These are phyloP conservation scores for Colletotrichum sp. DNA, from an alignment of 2,329 filamentous ascomycete species.

Conservation along the genomic window DNA sequence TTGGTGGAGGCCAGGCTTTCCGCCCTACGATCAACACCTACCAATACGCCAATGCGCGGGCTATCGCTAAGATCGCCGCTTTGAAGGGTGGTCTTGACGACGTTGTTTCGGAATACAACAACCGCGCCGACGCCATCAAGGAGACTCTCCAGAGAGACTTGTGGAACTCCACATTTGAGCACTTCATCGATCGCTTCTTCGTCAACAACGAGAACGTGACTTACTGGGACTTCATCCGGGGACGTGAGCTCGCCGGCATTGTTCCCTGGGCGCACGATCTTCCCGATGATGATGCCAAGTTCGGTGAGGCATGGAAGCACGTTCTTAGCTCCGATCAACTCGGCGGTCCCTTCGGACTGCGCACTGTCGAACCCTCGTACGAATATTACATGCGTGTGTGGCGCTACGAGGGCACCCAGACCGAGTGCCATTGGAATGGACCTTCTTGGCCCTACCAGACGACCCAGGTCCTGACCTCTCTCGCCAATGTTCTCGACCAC, in stretches of 20 bases:
- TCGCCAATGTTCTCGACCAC: slow-evolving; percentile 37
- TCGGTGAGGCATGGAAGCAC: slow-evolving; percentile 33
- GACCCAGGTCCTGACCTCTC: slow-evolving; percentile 42
- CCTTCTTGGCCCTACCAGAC: slow-evolving; percentile 52
- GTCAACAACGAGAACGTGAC: slow-evolving; percentile 39
- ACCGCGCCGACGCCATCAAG: slow-evolving; percentile 37
- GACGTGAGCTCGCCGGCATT: slow-evolving; percentile 44
- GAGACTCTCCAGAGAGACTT: slow-evolving; percentile 36
- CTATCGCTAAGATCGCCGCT: slow-evolving; percentile 40
- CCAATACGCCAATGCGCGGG: slow-evolving; percentile 46
- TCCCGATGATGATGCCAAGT: slow-evolving; percentile 36
- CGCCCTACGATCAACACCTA: slow-evolving; percentile 48
- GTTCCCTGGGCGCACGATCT: slow-evolving; percentile 48
- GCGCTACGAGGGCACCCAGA: slow-evolving; percentile 18
- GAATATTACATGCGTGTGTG: slow-evolving; percentile 36
- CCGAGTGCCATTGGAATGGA: slow-evolving; percentile 47
- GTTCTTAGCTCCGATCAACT: background rate
- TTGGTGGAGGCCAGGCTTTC: slow-evolving; percentile 44
- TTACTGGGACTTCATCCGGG: slow-evolving; percentile 23
- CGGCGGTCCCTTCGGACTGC: slow-evolving; percentile 41
- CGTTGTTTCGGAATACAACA: slow-evolving; percentile 29
- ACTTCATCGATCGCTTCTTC: slow-evolving; percentile 43
- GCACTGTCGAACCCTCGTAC: slow-evolving; percentile 45
- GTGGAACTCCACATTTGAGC: slow-evolving; percentile 41
- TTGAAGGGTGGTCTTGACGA: slow-evolving; percentile 36